Evolutionary conservation across 768 basidiomycete species (phyloP), one percentile per base, ranked within the genome.

Genomic region (Crepidotus variabilis): DNA sequence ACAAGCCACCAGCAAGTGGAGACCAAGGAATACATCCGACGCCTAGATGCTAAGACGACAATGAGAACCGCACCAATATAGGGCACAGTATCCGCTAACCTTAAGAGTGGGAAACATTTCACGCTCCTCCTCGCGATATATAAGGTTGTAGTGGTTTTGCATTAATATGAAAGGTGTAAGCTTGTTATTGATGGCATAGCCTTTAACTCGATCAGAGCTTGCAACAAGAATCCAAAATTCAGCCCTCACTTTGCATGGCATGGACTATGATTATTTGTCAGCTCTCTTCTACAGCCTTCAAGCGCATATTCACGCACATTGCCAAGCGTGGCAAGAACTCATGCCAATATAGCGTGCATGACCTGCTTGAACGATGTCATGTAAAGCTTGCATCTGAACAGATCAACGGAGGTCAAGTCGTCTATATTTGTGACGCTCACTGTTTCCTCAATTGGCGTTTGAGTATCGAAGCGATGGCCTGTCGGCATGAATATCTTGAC

Each of bases 81-180:
- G 48, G 20, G 4, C 21, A 34, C 13, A 21, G 13, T 8, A 23
- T 2, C 10, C 32, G 20, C 18, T 32, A 47, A 78, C 81, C 71
- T 82, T 80, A 33, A 82, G 68, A 1, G 78, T 79, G 1, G 85
- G 85, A 61, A 85, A 81, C 81, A 84, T 83, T 61, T 83, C 82
- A 1, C 82, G 71, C 62, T 84, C 85, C 63, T 87, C 85, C 64
- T 87, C 86, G n/a, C 86, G 73, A 61, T 88, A 87, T 13, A 83
- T 62, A 10, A 84, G 67, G 57, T 71, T 82, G 65, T 87, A 80
- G 57, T 84, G 82, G 62, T 87, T 87, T 66, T 87, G 86, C 85
- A 87, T 85, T 0, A 81, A 82, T 62, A 87, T 82, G 69, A 88
- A 87, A 1, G 80, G 81, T 0, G 81, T 82, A 1, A 82, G 69